Conservation (phyloP, 352 stramenopile species). For the Phytophthora macrochlamydospora region DNA sequence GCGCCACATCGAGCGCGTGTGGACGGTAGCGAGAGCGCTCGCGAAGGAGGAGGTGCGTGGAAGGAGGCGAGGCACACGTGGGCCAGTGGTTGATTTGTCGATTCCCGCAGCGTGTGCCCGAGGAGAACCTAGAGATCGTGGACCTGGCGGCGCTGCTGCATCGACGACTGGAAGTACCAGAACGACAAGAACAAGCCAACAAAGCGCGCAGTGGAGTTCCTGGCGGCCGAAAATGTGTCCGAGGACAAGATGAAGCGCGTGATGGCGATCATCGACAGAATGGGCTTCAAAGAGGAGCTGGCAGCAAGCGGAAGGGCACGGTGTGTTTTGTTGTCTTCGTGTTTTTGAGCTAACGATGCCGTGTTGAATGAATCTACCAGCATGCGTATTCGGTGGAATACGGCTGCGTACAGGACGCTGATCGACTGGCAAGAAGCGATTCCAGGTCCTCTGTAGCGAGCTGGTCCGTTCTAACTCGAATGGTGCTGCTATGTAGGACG, state of each 20-base stretch:
- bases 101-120: conserved; percentile 49
- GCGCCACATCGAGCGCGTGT: conserved; percentile 89
- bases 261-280: conserved; percentile 83
- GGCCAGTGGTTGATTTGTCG: not conserved
- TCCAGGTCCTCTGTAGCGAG: too few species aligned
- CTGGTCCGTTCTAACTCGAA: not conserved
- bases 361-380: conserved; percentile 8
- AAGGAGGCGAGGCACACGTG: not conserved
- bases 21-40: conserved; percentile 69
- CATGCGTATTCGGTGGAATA: conserved; percentile 65
- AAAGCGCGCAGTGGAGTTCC: conserved; percentile 64
- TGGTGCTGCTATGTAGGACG: conserved; percentile 53
- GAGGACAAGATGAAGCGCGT: conserved; percentile 63
- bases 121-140: conserved; percentile 73
- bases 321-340: not conserved
- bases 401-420: conserved; percentile 90
- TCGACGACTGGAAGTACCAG: conserved; percentile 92
- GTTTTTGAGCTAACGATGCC: not conserved
- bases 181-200: conserved; percentile 45
- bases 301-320: conserved; percentile 30
- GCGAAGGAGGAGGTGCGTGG: conserved; percentile 73
- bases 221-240: conserved; percentile 55
- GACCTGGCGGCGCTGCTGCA: conserved; percentile 86
- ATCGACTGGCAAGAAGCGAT: conserved; percentile 62
- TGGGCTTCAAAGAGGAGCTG: conserved; percentile 89